A percentile compares a stretch with the other conserved stretches of the same genome.
Evolutionary conservation across 208 protist species (phyloP).

Genomic region (Crithidia bombi): DNA sequence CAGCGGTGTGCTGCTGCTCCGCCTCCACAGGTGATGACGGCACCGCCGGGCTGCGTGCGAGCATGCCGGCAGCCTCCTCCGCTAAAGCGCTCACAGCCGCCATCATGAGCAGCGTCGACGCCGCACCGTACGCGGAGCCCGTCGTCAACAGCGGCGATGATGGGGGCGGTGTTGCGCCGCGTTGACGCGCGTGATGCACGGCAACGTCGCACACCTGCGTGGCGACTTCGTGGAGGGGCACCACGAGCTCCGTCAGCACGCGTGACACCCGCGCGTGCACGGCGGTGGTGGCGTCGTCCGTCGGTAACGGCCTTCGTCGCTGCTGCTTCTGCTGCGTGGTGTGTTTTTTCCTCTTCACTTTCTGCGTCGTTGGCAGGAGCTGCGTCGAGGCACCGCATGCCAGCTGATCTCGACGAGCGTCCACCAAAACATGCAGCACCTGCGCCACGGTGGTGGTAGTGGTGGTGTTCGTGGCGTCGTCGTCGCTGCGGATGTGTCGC

Average conservation of each 20-base stretch:
- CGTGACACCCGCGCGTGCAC: conserved; percentile 9
- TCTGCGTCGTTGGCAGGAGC: too few species aligned
- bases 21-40: too few species aligned
- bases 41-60: neutral
- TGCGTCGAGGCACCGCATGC: too few species aligned
- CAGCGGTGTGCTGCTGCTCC: too few species aligned
- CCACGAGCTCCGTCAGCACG: conserved; percentile 15
- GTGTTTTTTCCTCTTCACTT: neutral
- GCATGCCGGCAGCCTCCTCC: conserved; percentile 15
- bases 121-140: neutral
- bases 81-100: conserved; percentile 25
- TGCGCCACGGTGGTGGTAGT: conserved; percentile 4
- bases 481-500: neutral
- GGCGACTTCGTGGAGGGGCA: conserved; percentile 1
- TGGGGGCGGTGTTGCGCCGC: too few species aligned
- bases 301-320: too few species aligned
- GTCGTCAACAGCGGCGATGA: neutral
- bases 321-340: neutral
- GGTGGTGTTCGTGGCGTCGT: neutral
- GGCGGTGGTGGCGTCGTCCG: too few species aligned
- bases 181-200: neutral
- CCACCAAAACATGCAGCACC: conserved; percentile 22
- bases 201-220: neutral
- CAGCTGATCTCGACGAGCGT: conserved; percentile 19
- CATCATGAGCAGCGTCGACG: conserved; percentile 21